phyloP scores from a whole-genome alignment of 2,329 filamentous ascomycete species.

The Sphaceloma murrayae region DNA sequence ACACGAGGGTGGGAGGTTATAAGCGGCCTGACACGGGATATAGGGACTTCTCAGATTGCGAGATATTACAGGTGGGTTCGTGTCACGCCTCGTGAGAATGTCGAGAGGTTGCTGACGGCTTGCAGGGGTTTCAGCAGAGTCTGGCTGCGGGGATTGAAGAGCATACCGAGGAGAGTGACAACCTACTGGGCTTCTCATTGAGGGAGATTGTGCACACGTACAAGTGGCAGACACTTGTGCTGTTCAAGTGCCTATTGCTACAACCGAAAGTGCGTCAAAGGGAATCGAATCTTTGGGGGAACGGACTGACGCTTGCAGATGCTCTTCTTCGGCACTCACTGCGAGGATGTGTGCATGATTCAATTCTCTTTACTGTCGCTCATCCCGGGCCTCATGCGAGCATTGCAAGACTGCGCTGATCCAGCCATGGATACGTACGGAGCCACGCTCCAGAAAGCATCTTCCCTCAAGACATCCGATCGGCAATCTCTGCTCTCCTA shows the following conservation, averaged over 20 bases:
- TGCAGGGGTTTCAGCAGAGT: conserved; percentile 77
- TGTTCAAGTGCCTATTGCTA: conserved; percentile 86
- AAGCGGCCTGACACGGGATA: not conserved
- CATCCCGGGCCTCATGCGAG: conserved; percentile 83
- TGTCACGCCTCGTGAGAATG: conserved; percentile 11
- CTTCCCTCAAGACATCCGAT: conserved; percentile 83
- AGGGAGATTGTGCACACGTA: conserved; percentile 90
- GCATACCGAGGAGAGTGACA: conserved; percentile 66
- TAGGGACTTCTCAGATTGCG: conserved; percentile 77
- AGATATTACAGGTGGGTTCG: conserved; percentile 59
- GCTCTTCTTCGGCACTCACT: conserved; percentile 96
- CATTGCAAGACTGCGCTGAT: conserved; percentile 89
- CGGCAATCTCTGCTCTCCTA: conserved; percentile 81
- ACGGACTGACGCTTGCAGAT: conserved; percentile 67
- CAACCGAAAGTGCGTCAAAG: conserved; percentile 74
- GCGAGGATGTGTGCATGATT: conserved; percentile 93
- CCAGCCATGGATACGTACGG: conserved; percentile 84
- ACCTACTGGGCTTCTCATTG: conserved; percentile 70
- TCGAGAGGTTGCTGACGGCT: conserved; percentile 1
- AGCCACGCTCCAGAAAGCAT: conserved; percentile 62
- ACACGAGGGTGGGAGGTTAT: too few species aligned
- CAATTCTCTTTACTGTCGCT: conserved; percentile 94
- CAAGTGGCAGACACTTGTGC: conserved; percentile 83
- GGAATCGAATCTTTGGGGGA: too few species aligned
- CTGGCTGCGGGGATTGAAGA: conserved; percentile 50